Evolutionary conservation across 495 filamentous ascomycete genomes (phyloP).

Genomic region (Astrocystis sublimbata): DNA sequence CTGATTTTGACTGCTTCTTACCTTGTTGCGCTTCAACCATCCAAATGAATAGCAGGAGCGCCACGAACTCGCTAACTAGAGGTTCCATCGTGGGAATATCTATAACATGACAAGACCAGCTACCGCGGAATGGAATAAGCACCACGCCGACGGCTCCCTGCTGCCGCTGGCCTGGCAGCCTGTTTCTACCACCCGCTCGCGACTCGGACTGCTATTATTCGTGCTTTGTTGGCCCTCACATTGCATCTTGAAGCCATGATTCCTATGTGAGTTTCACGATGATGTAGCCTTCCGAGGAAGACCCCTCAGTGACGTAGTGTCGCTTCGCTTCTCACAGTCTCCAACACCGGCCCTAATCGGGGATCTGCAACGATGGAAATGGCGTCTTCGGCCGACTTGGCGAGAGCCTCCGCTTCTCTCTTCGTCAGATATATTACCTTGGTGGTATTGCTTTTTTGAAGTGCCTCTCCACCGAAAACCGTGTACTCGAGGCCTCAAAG

Average conservation of each 20-base stretch:
- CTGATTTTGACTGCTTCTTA: background rate
- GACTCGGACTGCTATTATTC: background rate
- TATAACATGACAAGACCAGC: background rate
- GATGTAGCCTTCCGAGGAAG: slow-evolving; percentile 5
- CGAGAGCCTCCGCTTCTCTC: background rate
- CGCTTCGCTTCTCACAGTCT: background rate
- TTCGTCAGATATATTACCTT: background rate
- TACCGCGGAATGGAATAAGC: slow-evolving; percentile 5
- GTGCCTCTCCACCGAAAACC: background rate
- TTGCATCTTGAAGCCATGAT: slow-evolving; percentile 1
- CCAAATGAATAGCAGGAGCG: no score
- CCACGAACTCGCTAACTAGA: background rate
- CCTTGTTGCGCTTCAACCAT: background rate
- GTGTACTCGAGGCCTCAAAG: slow-evolving; percentile 14
- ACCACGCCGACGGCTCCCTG: background rate
- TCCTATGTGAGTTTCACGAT: background rate
- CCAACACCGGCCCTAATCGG: slow-evolving; percentile 1
- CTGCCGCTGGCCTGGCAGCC: background rate
- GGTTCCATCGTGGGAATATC: background rate
- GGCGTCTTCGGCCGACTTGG: slow-evolving; percentile 6
- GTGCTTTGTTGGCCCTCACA: background rate
- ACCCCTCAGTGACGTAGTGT: background rate
- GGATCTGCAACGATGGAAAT: background rate
- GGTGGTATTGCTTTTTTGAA: background rate
- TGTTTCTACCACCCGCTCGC: background rate